A percentile compares a stretch with the other conserved stretches of the same genome.
phyloP scores from a whole-genome alignment of 2,329 filamentous ascomycete genomes.

The Calonectria hawksworthii region DNA sequence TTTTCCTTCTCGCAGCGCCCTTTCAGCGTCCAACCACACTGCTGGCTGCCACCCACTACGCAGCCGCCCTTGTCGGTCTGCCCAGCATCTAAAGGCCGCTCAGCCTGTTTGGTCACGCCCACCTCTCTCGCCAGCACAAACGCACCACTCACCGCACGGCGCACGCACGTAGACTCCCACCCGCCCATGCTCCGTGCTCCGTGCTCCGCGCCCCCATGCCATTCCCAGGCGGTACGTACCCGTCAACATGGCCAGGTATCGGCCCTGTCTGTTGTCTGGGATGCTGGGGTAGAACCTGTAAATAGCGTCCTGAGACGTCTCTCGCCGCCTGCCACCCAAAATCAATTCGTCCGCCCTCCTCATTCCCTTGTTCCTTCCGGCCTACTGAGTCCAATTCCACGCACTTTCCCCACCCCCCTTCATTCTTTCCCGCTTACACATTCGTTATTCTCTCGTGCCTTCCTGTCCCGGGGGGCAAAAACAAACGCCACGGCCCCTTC shows the following conservation, averaged over 20 bases:
- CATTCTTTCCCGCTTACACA: constrained; percentile 26
- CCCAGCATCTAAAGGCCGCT: neutral
- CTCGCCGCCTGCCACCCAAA: constrained; percentile 10
- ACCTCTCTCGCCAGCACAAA: constrained; percentile 1
- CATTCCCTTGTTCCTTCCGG: constrained; percentile 16
- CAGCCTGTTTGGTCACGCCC: neutral
- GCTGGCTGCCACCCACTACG: neutral
- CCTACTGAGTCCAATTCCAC: constrained; percentile 21
- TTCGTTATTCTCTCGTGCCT: constrained; percentile 19
- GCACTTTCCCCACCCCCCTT: constrained; percentile 26
- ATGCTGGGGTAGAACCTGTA: constrained; percentile 10
- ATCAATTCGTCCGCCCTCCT: constrained; percentile 15
- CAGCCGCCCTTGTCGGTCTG: neutral
- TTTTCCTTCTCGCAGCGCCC: neutral
- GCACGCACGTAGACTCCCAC: constrained; percentile 10
- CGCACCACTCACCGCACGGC: constrained; percentile 16
- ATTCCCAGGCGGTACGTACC: constrained; percentile 1
- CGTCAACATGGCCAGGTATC: neutral
- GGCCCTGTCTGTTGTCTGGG: constrained; percentile 7
- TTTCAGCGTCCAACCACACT: neutral
- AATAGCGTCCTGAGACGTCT: constrained; percentile 8
- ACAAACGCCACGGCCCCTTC: constrained; percentile 12
- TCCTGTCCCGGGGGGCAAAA: constrained; percentile 12
- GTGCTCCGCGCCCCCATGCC: constrained; percentile 7
- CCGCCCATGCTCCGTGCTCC: constrained; percentile 6